A percentile compares a stretch with the other conserved stretches of the same genome.
Evolutionary conservation across 352 stramenopile genomes (phyloP).

Genomic region (Globisporangium nunn): DNA sequence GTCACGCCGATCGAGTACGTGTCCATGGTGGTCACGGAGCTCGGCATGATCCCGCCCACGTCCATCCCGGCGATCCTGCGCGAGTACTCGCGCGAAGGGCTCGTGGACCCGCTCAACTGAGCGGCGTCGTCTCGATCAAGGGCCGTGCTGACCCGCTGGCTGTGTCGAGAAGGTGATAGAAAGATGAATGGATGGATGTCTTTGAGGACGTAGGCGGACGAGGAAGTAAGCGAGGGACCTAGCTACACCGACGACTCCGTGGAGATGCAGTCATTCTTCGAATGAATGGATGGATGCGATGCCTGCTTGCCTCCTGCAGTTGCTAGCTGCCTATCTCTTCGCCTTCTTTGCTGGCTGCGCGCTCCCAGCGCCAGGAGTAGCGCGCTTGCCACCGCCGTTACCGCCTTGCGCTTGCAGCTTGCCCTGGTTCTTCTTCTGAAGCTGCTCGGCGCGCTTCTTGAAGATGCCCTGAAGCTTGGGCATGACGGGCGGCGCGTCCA

Average conservation of each 20-base stretch:
- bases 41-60: conserved; percentile 96
- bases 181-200: no score
- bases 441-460: conserved; percentile 60
- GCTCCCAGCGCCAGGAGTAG: neutral
- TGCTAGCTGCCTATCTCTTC: neutral
- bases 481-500: conserved; percentile 76
- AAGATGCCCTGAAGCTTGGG: conserved; percentile 79
- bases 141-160: no score
- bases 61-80: conserved; percentile 95
- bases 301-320: neutral
- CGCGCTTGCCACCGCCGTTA: neutral
- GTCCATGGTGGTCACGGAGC: conserved; percentile 95
- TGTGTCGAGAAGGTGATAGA: no score
- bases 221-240: no score
- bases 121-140: neutral
- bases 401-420: neutral
- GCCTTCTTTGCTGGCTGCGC: neutral
- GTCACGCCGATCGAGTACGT: conserved; percentile 96
- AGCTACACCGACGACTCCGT: no score
- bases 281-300: neutral
- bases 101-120: conserved; percentile 36
- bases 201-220: no score
- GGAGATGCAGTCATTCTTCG: neutral
- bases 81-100: conserved; percentile 82
- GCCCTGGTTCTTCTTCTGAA: conserved; percentile 22